phyloP scores from a whole-genome alignment of 1,284 basidiomycete species.

The Coriolopsis trogii region DNA sequence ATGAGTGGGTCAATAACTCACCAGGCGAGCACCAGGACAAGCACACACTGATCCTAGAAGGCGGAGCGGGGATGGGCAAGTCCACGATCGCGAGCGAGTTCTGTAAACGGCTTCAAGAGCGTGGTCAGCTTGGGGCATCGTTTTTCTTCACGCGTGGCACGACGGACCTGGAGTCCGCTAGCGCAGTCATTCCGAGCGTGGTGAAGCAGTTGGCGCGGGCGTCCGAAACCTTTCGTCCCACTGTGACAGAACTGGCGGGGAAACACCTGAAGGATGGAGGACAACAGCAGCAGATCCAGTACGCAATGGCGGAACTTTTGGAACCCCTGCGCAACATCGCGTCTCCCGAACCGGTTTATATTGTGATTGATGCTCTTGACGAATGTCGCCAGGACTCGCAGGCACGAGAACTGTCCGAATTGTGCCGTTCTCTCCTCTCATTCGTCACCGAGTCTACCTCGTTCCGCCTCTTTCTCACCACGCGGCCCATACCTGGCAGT shows the following conservation, averaged over 20 bases:
- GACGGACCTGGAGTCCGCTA: not conserved
- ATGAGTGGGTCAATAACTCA: not conserved
- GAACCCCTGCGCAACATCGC: not conserved
- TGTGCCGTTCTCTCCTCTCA: not conserved
- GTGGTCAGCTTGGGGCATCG: slow-evolving; percentile 10
- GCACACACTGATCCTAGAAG: not conserved
- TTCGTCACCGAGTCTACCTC: not conserved
- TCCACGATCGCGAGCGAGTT: slow-evolving; percentile 16
- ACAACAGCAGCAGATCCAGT: not conserved
- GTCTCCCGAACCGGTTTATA: not conserved
- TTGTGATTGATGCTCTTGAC: slow-evolving; percentile 4
- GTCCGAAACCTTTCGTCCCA: not conserved
- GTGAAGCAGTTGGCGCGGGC: slow-evolving; percentile 9
- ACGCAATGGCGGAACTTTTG: not conserved
- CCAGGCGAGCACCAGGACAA: not conserved
- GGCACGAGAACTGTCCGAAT: not conserved
- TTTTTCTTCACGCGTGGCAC: slow-evolving; percentile 13
- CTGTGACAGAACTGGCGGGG: not conserved
- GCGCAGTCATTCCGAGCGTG: slow-evolving; percentile 4
- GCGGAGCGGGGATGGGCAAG: slow-evolving; percentile 15
- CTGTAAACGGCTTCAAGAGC: slow-evolving; percentile 1
- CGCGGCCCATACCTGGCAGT: too few relatives aligned
- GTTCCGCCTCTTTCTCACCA: slow-evolving; percentile 1
- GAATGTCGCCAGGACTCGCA: slow-evolving; percentile 4
- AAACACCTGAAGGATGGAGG: not conserved